phyloP scores from a whole-genome alignment of 768 basidiomycete genomes.

The Kwoniella sp. region DNA sequence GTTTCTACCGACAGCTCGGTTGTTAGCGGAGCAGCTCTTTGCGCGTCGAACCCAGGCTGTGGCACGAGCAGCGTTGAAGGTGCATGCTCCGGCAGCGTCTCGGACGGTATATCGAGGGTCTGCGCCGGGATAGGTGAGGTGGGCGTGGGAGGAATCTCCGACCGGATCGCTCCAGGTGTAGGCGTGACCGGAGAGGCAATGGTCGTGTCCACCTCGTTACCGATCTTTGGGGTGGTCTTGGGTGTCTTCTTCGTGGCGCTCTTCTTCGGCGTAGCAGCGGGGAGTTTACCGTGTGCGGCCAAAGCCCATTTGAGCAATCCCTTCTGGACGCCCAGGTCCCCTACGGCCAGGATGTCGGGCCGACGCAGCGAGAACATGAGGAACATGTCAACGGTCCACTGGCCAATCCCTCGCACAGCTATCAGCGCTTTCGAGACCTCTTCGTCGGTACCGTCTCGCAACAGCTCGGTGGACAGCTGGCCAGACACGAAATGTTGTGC shows the following conservation, averaged over 20 bases:
- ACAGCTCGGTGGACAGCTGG: constrained; percentile 66
- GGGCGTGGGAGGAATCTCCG: constrained; percentile 20
- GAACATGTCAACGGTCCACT: constrained; percentile 77
- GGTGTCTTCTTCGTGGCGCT: neutral
- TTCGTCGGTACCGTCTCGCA: constrained; percentile 69
- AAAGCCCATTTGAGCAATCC: constrained; percentile 49
- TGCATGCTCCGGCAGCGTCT: constrained; percentile 16
- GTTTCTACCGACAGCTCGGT: constrained; percentile 38
- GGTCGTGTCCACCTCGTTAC: constrained; percentile 20
- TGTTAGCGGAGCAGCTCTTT: constrained; percentile 24
- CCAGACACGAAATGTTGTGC: constrained; percentile 77
- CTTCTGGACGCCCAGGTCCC: constrained; percentile 73
- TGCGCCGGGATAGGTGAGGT: constrained; percentile 15
- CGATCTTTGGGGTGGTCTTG: constrained; percentile 9
- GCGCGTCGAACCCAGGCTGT: constrained; percentile 1
- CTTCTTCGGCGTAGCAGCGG: constrained; percentile 11
- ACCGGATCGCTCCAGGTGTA: constrained; percentile 7
- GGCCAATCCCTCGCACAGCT: constrained; percentile 73
- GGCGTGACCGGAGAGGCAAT: neutral
- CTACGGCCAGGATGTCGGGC: constrained; percentile 73
- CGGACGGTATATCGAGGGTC: constrained; percentile 13
- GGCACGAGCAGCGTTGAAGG: constrained; percentile 20
- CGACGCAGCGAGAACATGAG: constrained; percentile 80
- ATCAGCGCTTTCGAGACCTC: constrained; percentile 70
- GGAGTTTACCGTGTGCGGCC: constrained; percentile 38